Conservation (phyloP, 2,329 filamentous ascomycete species). For the Paracoccidioides lutzii region DNA sequence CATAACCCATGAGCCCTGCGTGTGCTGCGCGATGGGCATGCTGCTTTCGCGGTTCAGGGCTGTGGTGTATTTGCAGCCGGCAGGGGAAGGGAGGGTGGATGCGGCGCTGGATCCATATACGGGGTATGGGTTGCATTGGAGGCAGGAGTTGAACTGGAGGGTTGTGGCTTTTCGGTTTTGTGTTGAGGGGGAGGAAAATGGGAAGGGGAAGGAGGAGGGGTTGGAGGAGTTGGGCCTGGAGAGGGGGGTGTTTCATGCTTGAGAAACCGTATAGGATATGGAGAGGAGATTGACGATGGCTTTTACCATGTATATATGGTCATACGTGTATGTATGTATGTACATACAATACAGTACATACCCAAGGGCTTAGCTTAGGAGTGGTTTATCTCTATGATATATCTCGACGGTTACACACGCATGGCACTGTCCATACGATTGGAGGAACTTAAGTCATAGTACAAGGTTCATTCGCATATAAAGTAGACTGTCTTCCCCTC, state of each 20-base stretch:
- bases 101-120: conserved; percentile 12
- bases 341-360: too few relatives aligned
- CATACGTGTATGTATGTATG: too few relatives aligned
- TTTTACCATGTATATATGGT: too few relatives aligned
- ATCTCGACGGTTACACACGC: too few relatives aligned
- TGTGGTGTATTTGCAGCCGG: conserved; percentile 52
- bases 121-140: conserved; percentile 52
- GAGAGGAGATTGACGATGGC: too few relatives aligned
- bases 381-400: too few relatives aligned
- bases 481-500: too few relatives aligned
- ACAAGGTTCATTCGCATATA: too few relatives aligned
- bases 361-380: too few relatives aligned
- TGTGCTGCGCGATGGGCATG: conserved; percentile 95
- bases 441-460: too few relatives aligned
- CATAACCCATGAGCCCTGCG: conserved; percentile 86
- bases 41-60: conserved; percentile 84
- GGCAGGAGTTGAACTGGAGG: conserved; percentile 42
- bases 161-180: conserved; percentile 36
- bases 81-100: conserved; percentile 48
- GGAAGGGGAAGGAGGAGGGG: neutral
- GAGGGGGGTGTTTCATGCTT: conserved; percentile 15
- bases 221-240: neutral
- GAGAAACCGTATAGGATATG: neutral
- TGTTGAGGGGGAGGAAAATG: conserved; percentile 14
- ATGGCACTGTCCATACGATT: too few relatives aligned